Evolutionary conservation across 176 grass and related monocot genomes (phyloP).

Genomic region (Paspalum vaginatum): DNA sequence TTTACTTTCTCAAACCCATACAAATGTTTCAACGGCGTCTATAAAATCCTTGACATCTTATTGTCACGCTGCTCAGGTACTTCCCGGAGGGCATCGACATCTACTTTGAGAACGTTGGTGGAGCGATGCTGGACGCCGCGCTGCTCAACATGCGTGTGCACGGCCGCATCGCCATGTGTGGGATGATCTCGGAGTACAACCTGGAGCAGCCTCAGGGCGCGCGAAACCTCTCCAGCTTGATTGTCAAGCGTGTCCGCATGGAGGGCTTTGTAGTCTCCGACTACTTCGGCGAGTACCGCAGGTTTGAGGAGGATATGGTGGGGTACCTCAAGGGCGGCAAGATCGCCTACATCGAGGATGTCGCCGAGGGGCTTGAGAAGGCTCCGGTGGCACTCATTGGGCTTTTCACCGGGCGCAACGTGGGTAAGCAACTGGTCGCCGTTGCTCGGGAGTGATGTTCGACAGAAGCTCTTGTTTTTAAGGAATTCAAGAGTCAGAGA

Average conservation of each 20-base stretch:
- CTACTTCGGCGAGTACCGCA: slow-evolving; percentile 16
- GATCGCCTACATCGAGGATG: slow-evolving; percentile 54
- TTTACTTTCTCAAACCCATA: too few species aligned
- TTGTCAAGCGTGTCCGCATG: slow-evolving; percentile 42
- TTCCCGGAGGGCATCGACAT: slow-evolving; percentile 75
- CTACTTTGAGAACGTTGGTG: slow-evolving; percentile 75
- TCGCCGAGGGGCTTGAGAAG: slow-evolving; percentile 46
- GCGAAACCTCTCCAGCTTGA: slow-evolving; percentile 19
- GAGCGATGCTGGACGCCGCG: slow-evolving; percentile 63
- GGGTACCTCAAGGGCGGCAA: slow-evolving; percentile 46
- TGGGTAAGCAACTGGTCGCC: slow-evolving; percentile 51
- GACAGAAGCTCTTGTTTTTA: background rate
- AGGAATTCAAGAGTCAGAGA: too few species aligned
- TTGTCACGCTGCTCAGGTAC: slow-evolving; percentile 35
- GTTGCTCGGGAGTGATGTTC: slow-evolving; percentile 25
- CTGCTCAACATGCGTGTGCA: slow-evolving; percentile 63
- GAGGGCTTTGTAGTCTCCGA: slow-evolving; percentile 47
- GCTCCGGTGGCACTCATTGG: slow-evolving; percentile 35
- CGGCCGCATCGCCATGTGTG: slow-evolving; percentile 61
- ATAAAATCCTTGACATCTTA: too few species aligned
- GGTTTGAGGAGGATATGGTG: slow-evolving; percentile 44
- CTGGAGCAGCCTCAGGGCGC: slow-evolving; percentile 16
- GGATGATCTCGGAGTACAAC: slow-evolving; percentile 71
- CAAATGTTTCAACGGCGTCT: too few species aligned
- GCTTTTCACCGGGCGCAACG: slow-evolving; percentile 40